phyloP scores from a whole-genome alignment of 1,284 basidiomycete species.

The Naganishia albida region DNA sequence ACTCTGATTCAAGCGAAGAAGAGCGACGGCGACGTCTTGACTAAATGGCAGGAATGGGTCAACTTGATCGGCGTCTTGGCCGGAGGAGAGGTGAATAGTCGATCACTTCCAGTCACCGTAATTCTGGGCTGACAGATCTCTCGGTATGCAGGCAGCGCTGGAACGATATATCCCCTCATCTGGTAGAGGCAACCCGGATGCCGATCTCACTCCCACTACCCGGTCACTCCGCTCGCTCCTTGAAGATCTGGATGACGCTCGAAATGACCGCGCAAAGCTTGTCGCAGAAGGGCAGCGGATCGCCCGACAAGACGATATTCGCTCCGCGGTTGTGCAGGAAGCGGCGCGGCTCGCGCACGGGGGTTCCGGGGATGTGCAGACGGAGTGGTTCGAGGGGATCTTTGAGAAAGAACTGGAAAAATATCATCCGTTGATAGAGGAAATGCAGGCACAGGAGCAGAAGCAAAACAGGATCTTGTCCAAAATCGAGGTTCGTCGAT shows the following conservation, averaged over 20 bases:
- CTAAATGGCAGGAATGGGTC: slow-evolving; percentile 87
- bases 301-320: slow-evolving; percentile 73
- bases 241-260: slow-evolving; percentile 77
- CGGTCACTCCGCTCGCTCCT: slow-evolving; percentile 73
- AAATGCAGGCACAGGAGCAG: slow-evolving; percentile 63
- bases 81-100: slow-evolving; percentile 65
- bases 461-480: slow-evolving; percentile 69
- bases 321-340: slow-evolving; percentile 67
- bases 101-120: neutral
- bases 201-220: slow-evolving; percentile 56
- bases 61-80: slow-evolving; percentile 69
- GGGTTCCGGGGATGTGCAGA: slow-evolving; percentile 69
- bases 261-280: slow-evolving; percentile 63
- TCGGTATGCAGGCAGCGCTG: slow-evolving; percentile 31
- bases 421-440: slow-evolving; percentile 71
- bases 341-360: slow-evolving; percentile 59
- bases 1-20: slow-evolving; percentile 72
- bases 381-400: slow-evolving; percentile 81
- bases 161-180: slow-evolving; percentile 36
- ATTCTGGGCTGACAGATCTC: neutral
- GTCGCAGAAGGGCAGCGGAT: slow-evolving; percentile 68
- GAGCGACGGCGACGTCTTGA: slow-evolving; percentile 72
- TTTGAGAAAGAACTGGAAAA: slow-evolving; percentile 76
- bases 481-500: slow-evolving; percentile 64
- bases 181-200: slow-evolving; percentile 26